A percentile compares a stretch with the other conserved stretches of the same genome.
Conservation (phyloP, 257 asterid species). For the Osmanthus fragrans region DNA sequence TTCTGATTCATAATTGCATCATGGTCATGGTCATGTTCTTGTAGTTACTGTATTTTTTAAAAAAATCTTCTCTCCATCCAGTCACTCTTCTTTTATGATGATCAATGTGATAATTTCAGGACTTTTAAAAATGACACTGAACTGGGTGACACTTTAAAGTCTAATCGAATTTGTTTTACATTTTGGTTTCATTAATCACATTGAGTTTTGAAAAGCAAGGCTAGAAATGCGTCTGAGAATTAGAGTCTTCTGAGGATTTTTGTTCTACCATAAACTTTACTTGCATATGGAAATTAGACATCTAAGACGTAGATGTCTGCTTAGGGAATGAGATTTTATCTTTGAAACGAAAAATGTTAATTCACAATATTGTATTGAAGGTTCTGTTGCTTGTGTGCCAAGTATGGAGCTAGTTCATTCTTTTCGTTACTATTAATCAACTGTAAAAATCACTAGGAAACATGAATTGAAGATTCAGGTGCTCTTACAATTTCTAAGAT, state of each 20-base stretch:
- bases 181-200: neutral
- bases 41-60: neutral
- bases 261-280: neutral
- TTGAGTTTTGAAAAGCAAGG: neutral
- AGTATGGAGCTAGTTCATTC: neutral
- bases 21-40: neutral
- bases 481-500: neutral
- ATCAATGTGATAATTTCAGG: conserved; percentile 9
- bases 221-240: neutral
- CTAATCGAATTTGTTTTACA: neutral
- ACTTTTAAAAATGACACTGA: neutral
- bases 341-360: neutral
- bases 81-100: conserved; percentile 3
- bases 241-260: neutral
- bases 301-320: neutral
- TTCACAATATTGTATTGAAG: neutral
- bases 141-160: conserved; percentile 9
- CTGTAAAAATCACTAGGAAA: neutral
- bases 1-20: neutral
- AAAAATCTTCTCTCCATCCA: neutral
- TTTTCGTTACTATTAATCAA: neutral
- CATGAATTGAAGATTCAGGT: neutral
- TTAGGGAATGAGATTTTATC: neutral
- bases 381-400: neutral
- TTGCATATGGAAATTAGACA: neutral